Evolutionary conservation across 163 green algal species (phyloP).

Genomic region (Scenedesmus sp.): DNA sequence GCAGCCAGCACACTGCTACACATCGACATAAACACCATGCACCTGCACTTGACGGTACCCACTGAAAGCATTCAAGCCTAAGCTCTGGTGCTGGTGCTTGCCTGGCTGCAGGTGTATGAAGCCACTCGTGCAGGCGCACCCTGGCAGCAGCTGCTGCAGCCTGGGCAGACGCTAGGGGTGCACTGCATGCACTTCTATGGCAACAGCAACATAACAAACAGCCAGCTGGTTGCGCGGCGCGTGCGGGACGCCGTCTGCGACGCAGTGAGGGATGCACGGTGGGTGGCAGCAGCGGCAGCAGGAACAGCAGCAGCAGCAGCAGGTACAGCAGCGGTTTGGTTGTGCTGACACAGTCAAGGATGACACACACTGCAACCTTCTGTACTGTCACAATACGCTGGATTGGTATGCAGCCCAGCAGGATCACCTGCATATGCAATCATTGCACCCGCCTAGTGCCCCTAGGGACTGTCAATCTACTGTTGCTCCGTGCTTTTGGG

Average conservation of each 20-base stretch:
- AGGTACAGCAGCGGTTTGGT: too few species aligned
- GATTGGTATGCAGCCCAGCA: too few species aligned
- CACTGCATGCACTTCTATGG: constrained; percentile 36
- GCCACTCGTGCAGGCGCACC: background rate
- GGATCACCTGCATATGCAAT: too few species aligned
- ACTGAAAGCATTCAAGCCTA: too few species aligned
- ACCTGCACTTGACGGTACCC: too few species aligned
- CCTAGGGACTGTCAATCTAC: constrained; percentile 26
- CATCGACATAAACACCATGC: too few species aligned
- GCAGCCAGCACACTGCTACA: too few species aligned
- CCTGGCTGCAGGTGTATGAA: constrained; percentile 48
- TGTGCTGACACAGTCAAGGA: too few species aligned
- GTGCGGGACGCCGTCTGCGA: constrained; percentile 93
- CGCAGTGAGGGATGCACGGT: constrained; percentile 74
- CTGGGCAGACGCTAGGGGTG: constrained; percentile 11
- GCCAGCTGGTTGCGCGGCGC: constrained; percentile 61
- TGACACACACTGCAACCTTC: too few species aligned
- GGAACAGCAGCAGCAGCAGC: too few species aligned
- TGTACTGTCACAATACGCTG: too few species aligned
- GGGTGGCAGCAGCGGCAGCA: background rate
- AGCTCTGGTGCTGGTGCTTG: background rate
- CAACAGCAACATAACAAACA: constrained; percentile 52
- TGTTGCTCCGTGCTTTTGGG: background rate
- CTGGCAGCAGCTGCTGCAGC: constrained; percentile 55
- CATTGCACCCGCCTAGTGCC: background rate